A percentile compares a stretch with the other conserved stretches of the same genome.
Conservation (phyloP, 495 filamentous ascomycete genomes). For the Penicillium canescens region DNA sequence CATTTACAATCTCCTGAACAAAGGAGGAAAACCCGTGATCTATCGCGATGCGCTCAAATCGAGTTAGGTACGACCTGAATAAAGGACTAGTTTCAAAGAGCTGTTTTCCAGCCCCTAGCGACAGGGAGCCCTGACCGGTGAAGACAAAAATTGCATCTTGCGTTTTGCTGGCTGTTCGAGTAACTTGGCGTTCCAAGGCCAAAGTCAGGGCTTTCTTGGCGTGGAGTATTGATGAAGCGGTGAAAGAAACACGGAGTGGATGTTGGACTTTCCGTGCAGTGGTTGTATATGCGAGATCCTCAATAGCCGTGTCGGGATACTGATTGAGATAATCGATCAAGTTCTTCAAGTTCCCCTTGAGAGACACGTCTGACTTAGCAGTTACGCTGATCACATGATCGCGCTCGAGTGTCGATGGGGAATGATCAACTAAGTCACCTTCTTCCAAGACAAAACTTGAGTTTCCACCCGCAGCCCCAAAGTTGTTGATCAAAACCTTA, state of each 20-base stretch:
- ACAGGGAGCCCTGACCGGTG: slow-evolving; percentile 69
- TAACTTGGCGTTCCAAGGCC: no score
- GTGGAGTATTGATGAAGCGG: slow-evolving; percentile 21
- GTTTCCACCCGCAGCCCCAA: slow-evolving; percentile 35
- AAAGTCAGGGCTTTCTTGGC: slow-evolving; percentile 1
- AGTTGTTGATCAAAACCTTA: slow-evolving; percentile 28
- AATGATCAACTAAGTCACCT: neutral
- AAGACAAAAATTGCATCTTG: slow-evolving; percentile 52
- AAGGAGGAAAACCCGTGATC: slow-evolving; percentile 32
- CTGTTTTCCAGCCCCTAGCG: slow-evolving; percentile 29
- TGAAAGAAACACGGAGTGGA: slow-evolving; percentile 38
- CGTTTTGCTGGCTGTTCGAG: neutral
- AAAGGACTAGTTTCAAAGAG: slow-evolving; percentile 31
- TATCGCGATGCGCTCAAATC: slow-evolving; percentile 28
- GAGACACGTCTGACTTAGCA: slow-evolving; percentile 1
- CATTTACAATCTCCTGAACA: slow-evolving; percentile 12
- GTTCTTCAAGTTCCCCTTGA: neutral
- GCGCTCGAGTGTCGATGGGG: neutral
- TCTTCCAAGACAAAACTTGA: slow-evolving; percentile 40
- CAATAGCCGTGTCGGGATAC: slow-evolving; percentile 16
- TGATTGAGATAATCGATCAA: neutral
- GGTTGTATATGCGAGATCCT: slow-evolving; percentile 41
- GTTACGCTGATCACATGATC: neutral
- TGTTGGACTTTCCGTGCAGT: slow-evolving; percentile 40
- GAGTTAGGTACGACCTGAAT: slow-evolving; percentile 20